Evolutionary conservation across 176 grass and related monocot species (phyloP).

Genomic region (Otatea glauca): DNA sequence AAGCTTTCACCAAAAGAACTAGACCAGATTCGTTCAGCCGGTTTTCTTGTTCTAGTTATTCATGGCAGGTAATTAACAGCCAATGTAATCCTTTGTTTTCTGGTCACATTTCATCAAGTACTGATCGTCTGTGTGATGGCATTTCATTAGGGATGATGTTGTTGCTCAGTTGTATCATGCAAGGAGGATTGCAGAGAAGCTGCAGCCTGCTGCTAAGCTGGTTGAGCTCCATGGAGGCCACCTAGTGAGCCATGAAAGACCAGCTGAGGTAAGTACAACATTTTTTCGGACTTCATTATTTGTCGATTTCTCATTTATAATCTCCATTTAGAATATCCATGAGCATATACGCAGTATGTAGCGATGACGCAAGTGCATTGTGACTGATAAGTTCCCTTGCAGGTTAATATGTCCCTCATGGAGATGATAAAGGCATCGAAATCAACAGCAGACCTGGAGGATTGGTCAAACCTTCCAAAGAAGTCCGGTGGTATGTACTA

Average conservation of each 20-base stretch:
- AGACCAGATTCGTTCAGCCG: conserved; percentile 59
- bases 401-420: conserved; percentile 74
- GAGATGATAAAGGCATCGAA: conserved; percentile 74
- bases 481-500: conserved; percentile 38
- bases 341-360: background rate
- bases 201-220: conserved; percentile 67
- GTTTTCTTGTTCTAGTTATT: conserved; percentile 70
- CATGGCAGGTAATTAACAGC: conserved; percentile 66
- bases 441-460: conserved; percentile 55
- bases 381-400: conserved; percentile 9
- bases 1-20: conserved; percentile 65
- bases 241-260: conserved; percentile 76
- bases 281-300: background rate
- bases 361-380: background rate
- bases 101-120: background rate
- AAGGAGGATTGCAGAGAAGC: conserved; percentile 65
- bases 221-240: conserved; percentile 80
- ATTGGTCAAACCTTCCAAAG: conserved; percentile 63
- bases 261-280: conserved; percentile 54
- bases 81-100: background rate
- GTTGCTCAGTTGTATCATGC: conserved; percentile 74
- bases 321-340: background rate
- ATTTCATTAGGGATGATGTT: conserved; percentile 62
- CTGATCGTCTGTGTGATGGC: background rate
- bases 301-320: background rate